A percentile compares a stretch with the other conserved stretches of the same genome.
Evolutionary conservation across 2,329 filamentous ascomycete species (phyloP).

Genomic region (Alternaria angustiovoidea): DNA sequence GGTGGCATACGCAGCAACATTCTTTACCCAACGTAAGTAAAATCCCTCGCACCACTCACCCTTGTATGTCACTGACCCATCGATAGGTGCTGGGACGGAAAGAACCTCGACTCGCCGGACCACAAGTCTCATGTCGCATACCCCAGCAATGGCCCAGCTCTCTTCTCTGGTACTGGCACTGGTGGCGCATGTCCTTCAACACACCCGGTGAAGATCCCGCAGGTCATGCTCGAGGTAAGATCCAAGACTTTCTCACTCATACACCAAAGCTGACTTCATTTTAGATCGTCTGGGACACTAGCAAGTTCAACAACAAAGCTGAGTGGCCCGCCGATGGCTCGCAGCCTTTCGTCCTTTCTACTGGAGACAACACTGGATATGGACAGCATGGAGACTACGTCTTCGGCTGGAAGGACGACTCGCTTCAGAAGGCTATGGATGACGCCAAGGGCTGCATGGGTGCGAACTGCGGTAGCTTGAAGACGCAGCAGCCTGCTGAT

Average conservation of each 20-base stretch:
- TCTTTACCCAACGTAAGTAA: constrained; percentile 34
- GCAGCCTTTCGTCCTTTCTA: constrained; percentile 39
- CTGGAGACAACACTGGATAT: constrained; percentile 33
- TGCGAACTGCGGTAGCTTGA: constrained; percentile 35
- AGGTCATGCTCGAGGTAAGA: constrained; percentile 55
- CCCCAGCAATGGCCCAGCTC: constrained; percentile 42
- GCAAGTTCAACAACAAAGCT: constrained; percentile 45
- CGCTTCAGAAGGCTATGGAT: constrained; percentile 44
- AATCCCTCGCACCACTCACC: no score
- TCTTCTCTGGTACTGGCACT: constrained; percentile 31
- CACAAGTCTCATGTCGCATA: constrained; percentile 63
- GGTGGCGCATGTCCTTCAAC: constrained; percentile 53
- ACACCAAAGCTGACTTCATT: neutral
- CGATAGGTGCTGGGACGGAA: constrained; percentile 60
- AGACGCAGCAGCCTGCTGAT: constrained; percentile 32
- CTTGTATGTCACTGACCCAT: constrained; percentile 29
- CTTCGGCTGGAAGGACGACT: constrained; percentile 43
- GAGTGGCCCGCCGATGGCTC: constrained; percentile 42
- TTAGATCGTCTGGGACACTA: constrained; percentile 55
- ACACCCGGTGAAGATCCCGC: constrained; percentile 57
- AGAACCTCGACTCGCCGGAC: constrained; percentile 54
- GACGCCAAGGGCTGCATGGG: constrained; percentile 40
- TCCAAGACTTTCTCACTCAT: fast-evolving
- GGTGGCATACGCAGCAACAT: constrained; percentile 44
- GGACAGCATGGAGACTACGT: constrained; percentile 42